A percentile compares a stretch with the other conserved stretches of the same genome.
Conservation (phyloP, 257 asterid genomes). For the Rauvolfia tetraphylla region DNA sequence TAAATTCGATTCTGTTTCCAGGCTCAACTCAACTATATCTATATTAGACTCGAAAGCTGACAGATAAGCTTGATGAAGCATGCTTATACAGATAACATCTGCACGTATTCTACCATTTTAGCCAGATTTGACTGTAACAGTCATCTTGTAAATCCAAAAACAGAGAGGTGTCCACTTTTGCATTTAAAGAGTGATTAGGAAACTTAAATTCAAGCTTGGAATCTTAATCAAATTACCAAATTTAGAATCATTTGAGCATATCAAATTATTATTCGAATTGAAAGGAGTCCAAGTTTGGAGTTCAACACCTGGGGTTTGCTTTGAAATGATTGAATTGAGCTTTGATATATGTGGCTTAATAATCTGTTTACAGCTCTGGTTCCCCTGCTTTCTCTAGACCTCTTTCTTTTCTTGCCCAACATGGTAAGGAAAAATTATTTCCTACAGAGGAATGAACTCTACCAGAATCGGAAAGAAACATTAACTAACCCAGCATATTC, state of each 20-base stretch:
- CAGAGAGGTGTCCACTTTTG: background rate
- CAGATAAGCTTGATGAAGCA: background rate
- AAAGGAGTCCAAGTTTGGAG: background rate
- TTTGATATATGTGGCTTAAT: background rate
- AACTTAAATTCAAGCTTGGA: background rate
- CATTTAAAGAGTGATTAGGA: background rate
- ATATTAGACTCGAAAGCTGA: background rate
- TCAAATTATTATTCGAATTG: no score
- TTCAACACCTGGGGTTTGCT: background rate
- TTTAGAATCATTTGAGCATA: background rate
- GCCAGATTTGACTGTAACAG: background rate
- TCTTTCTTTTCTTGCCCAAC: background rate
- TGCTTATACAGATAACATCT: background rate
- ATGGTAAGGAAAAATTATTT: background rate
- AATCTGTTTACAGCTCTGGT: background rate
- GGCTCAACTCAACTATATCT: background rate
- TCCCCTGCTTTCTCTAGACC: background rate
- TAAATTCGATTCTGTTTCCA: background rate
- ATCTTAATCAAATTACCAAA: background rate
- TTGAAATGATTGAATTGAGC: background rate
- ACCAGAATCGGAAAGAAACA: background rate
- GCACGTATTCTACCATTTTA: background rate
- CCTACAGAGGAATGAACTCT: background rate
- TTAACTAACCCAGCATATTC: background rate
- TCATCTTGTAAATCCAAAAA: background rate